phyloP scores from a whole-genome alignment of 768 basidiomycete genomes.

The Candolleomyces aberdarensis region DNA sequence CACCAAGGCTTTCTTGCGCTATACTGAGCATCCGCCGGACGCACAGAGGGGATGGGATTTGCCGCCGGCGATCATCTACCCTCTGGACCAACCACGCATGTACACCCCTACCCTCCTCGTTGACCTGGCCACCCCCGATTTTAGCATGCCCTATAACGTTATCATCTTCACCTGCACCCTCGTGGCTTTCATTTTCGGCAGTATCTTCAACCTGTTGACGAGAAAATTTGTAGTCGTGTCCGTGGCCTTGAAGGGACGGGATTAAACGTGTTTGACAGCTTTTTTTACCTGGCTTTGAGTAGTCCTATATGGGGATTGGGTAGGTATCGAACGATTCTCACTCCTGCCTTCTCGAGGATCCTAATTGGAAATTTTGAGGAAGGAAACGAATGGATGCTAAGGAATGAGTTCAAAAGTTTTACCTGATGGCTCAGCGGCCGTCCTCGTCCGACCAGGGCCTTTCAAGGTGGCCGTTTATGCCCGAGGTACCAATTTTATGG shows the following conservation, averaged over 20 bases:
- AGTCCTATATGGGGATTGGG: background rate
- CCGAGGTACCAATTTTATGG: no score
- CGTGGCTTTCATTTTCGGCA: conserved; percentile 91
- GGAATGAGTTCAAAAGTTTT: no score
- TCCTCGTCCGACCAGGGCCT: no score
- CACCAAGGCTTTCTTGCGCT: conserved; percentile 81
- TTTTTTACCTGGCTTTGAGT: background rate
- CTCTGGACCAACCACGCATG: conserved; percentile 40
- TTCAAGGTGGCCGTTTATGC: no score
- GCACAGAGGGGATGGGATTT: conserved; percentile 95
- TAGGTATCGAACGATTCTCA: no score
- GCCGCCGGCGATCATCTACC: conserved; percentile 76
- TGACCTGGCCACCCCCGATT: conserved; percentile 97
- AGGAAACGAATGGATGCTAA: no score
- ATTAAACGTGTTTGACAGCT: background rate
- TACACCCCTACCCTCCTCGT: conserved; percentile 83
- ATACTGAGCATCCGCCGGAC: conserved; percentile 95
- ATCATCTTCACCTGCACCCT: conserved; percentile 95
- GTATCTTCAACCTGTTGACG: conserved; percentile 83
- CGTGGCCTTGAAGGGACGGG: background rate
- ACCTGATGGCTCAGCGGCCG: no score
- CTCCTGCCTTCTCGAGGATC: no score
- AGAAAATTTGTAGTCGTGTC: conserved; percentile 67
- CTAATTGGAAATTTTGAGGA: no score
- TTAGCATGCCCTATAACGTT: conserved; percentile 99